These are phyloP conservation scores for Alisma plantagoaquatica DNA, from an alignment of 106 monocot genomes.

Conservation along the genomic window DNA sequence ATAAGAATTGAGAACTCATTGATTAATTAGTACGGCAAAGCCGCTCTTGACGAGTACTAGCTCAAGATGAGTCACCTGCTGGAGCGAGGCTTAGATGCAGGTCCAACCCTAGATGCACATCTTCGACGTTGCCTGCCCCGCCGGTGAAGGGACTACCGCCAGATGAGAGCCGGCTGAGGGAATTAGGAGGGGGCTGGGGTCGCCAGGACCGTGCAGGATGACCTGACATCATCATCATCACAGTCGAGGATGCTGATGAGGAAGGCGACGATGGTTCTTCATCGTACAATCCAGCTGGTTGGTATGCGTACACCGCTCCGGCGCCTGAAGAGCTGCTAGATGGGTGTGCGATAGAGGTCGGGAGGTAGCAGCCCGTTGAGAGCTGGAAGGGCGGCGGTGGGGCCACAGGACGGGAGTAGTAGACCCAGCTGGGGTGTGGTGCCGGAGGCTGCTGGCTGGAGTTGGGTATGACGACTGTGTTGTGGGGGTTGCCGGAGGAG, in stretches of 20 bases:
- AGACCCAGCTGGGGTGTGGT: conserved; percentile 15
- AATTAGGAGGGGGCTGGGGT: not conserved
- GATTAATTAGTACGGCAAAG: no score
- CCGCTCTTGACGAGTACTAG: no score
- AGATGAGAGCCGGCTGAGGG: conserved; percentile 6
- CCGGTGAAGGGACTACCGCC: not conserved
- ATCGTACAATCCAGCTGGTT: no score
- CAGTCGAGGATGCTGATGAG: no score
- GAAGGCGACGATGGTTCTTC: no score
- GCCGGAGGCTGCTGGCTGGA: no score
- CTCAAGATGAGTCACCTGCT: conserved; percentile 24
- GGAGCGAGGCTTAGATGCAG: conserved; percentile 81
- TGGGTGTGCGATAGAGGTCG: no score
- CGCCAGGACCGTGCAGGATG: not conserved
- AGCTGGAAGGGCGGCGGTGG: not conserved
- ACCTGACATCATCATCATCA: not conserved
- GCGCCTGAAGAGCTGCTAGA: no score
- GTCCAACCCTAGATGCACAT: conserved; percentile 52
- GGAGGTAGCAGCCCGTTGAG: not conserved
- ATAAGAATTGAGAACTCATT: no score
- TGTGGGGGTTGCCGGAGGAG: not conserved
- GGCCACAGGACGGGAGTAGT: conserved; percentile 23
- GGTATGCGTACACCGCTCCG: no score
- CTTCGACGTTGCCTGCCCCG: conserved; percentile 13
- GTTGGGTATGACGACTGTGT: not conserved